Conservation (phyloP, 129 eudicot species). For the Artemisia argyi region DNA sequence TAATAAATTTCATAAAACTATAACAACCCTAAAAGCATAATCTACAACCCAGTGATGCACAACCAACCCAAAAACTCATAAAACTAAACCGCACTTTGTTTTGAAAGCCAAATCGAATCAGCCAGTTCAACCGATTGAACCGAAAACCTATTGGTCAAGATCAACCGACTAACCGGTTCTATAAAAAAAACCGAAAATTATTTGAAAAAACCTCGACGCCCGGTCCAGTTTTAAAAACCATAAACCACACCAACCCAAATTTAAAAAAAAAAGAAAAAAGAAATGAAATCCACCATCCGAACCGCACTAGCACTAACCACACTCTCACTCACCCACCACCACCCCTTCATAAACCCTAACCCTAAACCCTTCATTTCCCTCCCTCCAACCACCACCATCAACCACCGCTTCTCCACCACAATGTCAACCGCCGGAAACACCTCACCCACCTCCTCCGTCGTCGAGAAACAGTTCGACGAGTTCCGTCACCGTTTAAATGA, state of each 20-base stretch:
- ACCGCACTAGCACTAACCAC: slow-evolving; percentile 30
- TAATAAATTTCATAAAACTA: no score
- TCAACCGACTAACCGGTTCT: no score
- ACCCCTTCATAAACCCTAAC: slow-evolving; percentile 1
- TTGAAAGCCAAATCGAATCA: no score
- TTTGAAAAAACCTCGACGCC: no score
- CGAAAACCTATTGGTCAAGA: no score
- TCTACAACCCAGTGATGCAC: no score
- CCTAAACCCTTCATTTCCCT: background rate
- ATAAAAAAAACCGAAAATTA: no score
- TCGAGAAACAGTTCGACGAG: slow-evolving; percentile 67
- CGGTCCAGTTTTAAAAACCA: background rate
- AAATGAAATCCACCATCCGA: slow-evolving; percentile 49
- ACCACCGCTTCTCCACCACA: slow-evolving; percentile 28
- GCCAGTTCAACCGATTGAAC: no score
- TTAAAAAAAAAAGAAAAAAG: background rate
- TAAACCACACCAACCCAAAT: background rate
- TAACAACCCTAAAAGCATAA: no score
- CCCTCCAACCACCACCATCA: slow-evolving; percentile 2
- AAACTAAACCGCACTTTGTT: no score
- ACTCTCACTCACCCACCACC: slow-evolving; percentile 29
- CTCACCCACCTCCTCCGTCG: slow-evolving; percentile 43
- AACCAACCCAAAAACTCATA: no score
- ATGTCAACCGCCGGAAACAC: slow-evolving; percentile 45
- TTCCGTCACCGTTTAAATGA: slow-evolving; percentile 63